Percentiles rank a stretch among this genome's conserved stretches.
These are phyloP conservation scores for Fusarium globosum DNA, from an alignment of 2,329 filamentous ascomycete genomes.

Conservation along the genomic window DNA sequence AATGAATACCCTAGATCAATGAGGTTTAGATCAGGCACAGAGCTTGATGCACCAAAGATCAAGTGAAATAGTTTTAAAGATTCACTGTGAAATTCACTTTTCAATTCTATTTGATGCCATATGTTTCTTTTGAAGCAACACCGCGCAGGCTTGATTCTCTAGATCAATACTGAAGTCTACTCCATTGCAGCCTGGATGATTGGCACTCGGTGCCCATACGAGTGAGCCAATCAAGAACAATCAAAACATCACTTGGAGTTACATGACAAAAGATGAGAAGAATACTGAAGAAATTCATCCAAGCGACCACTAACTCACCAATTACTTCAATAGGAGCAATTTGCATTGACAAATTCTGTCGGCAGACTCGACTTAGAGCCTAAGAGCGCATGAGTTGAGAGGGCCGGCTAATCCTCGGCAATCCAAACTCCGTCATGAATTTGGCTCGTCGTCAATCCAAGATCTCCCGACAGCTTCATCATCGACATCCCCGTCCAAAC, in stretches of 20 bases:
- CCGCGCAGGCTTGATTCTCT: fast-evolving
- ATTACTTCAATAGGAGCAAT: no score
- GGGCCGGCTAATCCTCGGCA: constrained; percentile 24
- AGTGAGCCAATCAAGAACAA: background rate
- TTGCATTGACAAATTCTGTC: no score
- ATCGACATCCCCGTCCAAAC: constrained; percentile 17
- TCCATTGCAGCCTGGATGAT: fast-evolving
- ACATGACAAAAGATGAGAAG: no score
- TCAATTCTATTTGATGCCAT: no score
- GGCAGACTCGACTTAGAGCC: no score
- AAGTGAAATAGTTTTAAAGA: no score
- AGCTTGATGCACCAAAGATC: fast-evolving
- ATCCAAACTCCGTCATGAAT: constrained; percentile 8
- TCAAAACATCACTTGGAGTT: no score
- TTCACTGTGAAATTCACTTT: fast-evolving
- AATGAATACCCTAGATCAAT: constrained; percentile 19
- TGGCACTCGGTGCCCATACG: no score
- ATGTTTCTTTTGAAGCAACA: background rate
- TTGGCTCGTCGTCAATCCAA: constrained; percentile 15
- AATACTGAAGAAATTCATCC: no score
- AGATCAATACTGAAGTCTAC: no score
- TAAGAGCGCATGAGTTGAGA: no score
- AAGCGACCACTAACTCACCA: no score
- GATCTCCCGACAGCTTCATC: constrained; percentile 32
- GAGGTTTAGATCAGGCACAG: background rate